Evolutionary conservation across 192 early-diverging fungal species (phyloP).

Genomic region (Phycomyces nitens): DNA sequence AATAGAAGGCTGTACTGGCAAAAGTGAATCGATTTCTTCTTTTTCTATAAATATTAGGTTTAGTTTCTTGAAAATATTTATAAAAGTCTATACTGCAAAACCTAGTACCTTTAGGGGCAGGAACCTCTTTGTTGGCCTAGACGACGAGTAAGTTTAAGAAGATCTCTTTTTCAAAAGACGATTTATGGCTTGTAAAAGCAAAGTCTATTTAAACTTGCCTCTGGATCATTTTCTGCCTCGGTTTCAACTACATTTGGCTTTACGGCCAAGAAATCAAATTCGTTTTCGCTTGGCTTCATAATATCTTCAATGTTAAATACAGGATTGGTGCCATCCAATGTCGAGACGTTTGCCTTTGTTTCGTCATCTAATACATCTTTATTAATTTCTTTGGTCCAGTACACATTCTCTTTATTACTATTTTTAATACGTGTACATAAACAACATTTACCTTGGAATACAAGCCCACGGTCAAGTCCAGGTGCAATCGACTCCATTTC

Average conservation of each 20-base stretch:
- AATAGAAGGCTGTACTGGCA: slow-evolving; percentile 22
- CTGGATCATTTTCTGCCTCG: slow-evolving; percentile 1
- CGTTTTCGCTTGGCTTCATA: slow-evolving; percentile 12
- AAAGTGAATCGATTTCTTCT: slow-evolving; percentile 28
- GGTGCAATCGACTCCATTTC: slow-evolving; percentile 54
- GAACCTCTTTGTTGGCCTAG: too few species aligned
- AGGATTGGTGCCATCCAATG: background rate
- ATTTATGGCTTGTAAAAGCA: too few species aligned
- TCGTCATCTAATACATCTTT: background rate
- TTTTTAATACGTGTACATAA: background rate
- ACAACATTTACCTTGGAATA: slow-evolving; percentile 40
- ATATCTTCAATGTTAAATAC: slow-evolving; percentile 34
- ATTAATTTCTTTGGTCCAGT: background rate
- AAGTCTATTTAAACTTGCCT: background rate
- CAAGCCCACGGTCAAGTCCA: slow-evolving; percentile 66
- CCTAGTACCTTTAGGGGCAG: background rate
- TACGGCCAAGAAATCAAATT: slow-evolving; percentile 25
- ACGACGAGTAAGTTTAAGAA: too few species aligned
- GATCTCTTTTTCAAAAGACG: too few species aligned
- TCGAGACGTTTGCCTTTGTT: background rate
- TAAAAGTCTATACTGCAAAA: background rate
- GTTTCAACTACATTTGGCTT: background rate
- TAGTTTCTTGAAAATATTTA: background rate
- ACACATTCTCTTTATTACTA: background rate
- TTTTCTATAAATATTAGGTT: background rate